These are phyloP conservation scores for Tulasnella sp. DNA, from an alignment of 768 basidiomycete species.

Conservation along the genomic window DNA sequence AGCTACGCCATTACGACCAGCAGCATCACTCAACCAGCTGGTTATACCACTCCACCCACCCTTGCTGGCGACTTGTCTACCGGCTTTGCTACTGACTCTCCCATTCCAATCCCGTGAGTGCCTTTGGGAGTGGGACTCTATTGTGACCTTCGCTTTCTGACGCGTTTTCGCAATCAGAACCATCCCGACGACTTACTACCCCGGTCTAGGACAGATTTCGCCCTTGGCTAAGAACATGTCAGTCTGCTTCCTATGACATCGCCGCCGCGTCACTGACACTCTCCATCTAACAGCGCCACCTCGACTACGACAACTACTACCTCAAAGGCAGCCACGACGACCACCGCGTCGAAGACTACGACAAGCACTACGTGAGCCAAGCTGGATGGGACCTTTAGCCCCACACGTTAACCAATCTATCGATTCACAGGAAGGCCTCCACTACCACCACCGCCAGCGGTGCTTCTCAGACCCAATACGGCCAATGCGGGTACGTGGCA, in stretches of 20 bases:
- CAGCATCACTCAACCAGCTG: slow-evolving; percentile 27
- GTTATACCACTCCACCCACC: slow-evolving; percentile 29
- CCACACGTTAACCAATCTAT: neutral
- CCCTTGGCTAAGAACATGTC: slow-evolving; percentile 4
- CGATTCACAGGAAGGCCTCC: neutral
- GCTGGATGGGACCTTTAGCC: neutral
- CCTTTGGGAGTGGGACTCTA: neutral
- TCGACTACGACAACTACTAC: slow-evolving; percentile 5
- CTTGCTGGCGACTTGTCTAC: slow-evolving; percentile 21
- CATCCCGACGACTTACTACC: slow-evolving; percentile 20
- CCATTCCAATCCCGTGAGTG: slow-evolving; percentile 20
- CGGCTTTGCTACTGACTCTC: slow-evolving; percentile 14
- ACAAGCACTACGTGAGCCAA: neutral
- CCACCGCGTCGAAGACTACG: neutral
- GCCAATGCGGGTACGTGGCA: slow-evolving; percentile 12
- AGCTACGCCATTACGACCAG: slow-evolving; percentile 25
- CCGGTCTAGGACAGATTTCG: slow-evolving; percentile 6
- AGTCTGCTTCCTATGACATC: neutral
- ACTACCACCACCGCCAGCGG: neutral
- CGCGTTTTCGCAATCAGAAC: neutral
- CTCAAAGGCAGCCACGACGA: neutral
- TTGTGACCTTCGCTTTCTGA: neutral
- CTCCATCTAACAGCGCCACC: neutral
- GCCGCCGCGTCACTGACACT: neutral
- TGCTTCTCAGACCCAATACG: neutral